A percentile compares a stretch with the other conserved stretches of the same genome.
Conservation (phyloP, 495 filamentous ascomycete genomes). For the Aspergillus olivimuriae region DNA sequence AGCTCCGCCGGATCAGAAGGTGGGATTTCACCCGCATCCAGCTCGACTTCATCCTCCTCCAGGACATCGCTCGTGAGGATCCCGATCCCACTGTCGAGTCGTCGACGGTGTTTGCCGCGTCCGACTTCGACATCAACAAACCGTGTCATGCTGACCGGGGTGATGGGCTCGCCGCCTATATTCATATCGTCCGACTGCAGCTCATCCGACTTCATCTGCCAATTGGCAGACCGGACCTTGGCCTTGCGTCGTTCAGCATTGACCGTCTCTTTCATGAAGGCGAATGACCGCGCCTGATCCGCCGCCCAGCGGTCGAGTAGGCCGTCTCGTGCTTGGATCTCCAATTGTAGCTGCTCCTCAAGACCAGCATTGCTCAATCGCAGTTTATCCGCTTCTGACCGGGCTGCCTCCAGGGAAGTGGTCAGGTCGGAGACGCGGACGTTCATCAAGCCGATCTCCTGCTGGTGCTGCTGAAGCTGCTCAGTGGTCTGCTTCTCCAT, state of each 20-base stretch:
- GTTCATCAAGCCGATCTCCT: constrained; percentile 36
- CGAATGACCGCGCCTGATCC: constrained; percentile 32
- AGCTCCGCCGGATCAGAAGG: constrained; percentile 22
- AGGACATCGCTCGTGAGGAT: constrained; percentile 55
- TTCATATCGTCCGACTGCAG: constrained; percentile 47
- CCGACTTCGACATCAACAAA: constrained; percentile 44
- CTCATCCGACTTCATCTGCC: constrained; percentile 39
- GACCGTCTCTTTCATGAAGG: constrained; percentile 34
- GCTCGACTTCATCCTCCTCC: constrained; percentile 27
- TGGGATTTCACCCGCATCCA: neutral
- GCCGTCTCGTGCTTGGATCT: constrained; percentile 31
- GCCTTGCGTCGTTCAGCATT: constrained; percentile 30
- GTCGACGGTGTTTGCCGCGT: constrained; percentile 37
- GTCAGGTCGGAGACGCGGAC: constrained; percentile 33
- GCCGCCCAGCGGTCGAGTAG: constrained; percentile 34
- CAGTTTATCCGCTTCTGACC: constrained; percentile 27
- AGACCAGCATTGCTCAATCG: constrained; percentile 26
- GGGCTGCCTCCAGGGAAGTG: constrained; percentile 28
- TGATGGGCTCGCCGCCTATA: constrained; percentile 37
- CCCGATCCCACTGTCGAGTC: constrained; percentile 57
- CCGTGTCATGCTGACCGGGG: constrained; percentile 37
- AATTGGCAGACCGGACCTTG: constrained; percentile 36
- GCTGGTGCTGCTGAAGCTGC: constrained; percentile 32
- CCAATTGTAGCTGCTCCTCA: constrained; percentile 29
- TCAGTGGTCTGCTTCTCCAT: constrained; percentile 26